A percentile compares a stretch with the other conserved stretches of the same genome.
Evolutionary conservation across 2,329 filamentous ascomycete genomes (phyloP).

Genomic region (Pleurostoma richardsiae): DNA sequence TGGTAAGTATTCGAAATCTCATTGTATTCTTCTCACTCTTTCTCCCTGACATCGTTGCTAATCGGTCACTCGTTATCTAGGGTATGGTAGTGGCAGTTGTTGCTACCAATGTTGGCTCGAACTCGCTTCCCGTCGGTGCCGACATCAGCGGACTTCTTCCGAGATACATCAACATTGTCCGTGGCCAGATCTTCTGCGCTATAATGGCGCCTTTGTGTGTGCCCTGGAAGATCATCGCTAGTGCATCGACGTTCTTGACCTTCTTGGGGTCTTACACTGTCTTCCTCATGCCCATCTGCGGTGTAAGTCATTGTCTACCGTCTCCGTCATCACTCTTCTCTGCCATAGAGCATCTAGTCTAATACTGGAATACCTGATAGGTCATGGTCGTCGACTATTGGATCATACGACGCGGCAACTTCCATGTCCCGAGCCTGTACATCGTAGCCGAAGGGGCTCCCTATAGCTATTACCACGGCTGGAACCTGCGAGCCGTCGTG

Average conservation of each 20-base stretch:
- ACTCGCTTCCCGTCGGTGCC: constrained; percentile 32
- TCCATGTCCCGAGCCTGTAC: constrained; percentile 32
- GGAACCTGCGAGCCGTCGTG: constrained; percentile 23
- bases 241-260: constrained; percentile 31
- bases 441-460: constrained; percentile 9
- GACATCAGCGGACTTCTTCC: constrained; percentile 35
- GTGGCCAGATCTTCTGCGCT: constrained; percentile 33
- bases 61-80: constrained; percentile 6
- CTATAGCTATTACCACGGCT: constrained; percentile 23
- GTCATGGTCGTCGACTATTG: constrained; percentile 34
- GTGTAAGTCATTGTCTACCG: constrained; percentile 1
- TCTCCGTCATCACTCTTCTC: constrained; percentile 3
- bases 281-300: constrained; percentile 32
- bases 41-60: neutral
- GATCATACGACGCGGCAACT: constrained; percentile 26
- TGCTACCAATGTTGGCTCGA: constrained; percentile 31
- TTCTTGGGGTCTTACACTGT: constrained; percentile 34
- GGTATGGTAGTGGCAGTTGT: constrained; percentile 29
- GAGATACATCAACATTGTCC: constrained; percentile 32
- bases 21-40: no score
- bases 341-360: neutral
- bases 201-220: constrained; percentile 27
- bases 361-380: constrained; percentile 4
- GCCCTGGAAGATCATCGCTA: constrained; percentile 36
- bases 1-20: constrained; percentile 7